A percentile compares a stretch with the other conserved stretches of the same genome.
These are phyloP conservation scores for Desmodesmus armatus DNA, from an alignment of 139 green algal species.

Conservation along the genomic window DNA sequence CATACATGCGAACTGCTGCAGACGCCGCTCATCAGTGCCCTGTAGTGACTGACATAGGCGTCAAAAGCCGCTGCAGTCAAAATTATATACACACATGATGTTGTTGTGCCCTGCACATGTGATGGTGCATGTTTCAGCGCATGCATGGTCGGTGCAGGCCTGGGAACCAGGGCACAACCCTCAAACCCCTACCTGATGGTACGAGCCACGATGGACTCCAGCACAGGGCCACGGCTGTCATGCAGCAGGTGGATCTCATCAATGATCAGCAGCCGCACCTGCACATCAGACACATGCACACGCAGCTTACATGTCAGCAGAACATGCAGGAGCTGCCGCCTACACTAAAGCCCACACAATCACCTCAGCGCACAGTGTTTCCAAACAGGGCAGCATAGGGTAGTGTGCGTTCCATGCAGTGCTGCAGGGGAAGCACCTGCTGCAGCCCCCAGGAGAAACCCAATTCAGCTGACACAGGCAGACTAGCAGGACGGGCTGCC, in stretches of 20 bases:
- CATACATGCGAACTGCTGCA: too few species aligned
- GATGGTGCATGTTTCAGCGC: too few species aligned
- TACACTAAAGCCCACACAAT: neutral
- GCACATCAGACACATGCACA: neutral
- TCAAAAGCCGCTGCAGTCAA: too few species aligned
- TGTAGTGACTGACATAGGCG: too few species aligned
- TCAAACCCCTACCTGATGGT: conserved; percentile 89
- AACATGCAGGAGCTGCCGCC: neutral
- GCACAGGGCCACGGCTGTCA: conserved; percentile 93
- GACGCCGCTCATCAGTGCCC: too few species aligned
- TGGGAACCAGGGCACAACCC: too few species aligned
- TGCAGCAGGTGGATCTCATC: conserved; percentile 99
- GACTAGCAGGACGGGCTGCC: neutral
- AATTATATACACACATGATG: too few species aligned
- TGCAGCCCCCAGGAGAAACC: neutral
- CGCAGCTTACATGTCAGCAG: neutral
- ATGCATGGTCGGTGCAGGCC: too few species aligned
- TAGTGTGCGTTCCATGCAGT: neutral
- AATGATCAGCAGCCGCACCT: conserved; percentile 96
- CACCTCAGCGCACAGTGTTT: too few species aligned
- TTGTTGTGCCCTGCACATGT: too few species aligned
- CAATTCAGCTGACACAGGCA: neutral
- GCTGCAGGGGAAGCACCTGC: neutral
- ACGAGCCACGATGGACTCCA: conserved; percentile 95
- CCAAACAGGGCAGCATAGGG: neutral